Evolutionary conservation across 2,329 filamentous ascomycete genomes (phyloP), one percentile per base, ranked within the genome.

Genomic region (Ophiobolus disseminans): DNA sequence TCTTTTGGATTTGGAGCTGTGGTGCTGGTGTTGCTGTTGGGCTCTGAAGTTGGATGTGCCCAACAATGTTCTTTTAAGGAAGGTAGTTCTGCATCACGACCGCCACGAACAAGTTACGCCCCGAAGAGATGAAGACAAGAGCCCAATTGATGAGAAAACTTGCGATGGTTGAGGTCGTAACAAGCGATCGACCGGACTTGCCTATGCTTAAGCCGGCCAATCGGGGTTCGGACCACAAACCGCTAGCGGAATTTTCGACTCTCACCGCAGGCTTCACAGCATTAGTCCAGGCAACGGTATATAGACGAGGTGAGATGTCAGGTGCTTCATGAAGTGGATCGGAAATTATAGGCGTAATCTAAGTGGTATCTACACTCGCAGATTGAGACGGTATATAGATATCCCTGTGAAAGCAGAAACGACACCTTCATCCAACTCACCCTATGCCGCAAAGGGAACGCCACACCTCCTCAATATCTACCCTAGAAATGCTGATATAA

Each of bases 401-500:
- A 34, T 50, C 40, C 50, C 38, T 48, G 31, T 34, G 23, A 52
- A 40, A 21, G 23, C 43, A 53, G 21, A 36, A 41, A 19, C 31
- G 17, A 42, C 32, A 21, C 17, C 8, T 13, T 32, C 28, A 32
- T 40, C 42, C 48, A 34, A 38, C 31, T 45, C 35, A 32, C 37
- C 46, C 22, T n/a, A 49, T 40, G 47, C 30, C 35, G 19, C 14
- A 26, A 50, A 43, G 31, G 40, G 54, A 66, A 64, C 59, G 58
- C 62, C 60, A 11, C 42, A 41, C 31, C 48, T 62, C 47, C 57
- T 61, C 60, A 53, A 50, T 21, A 47, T 65, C 67, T 66, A 69
- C 40, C 41, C 46, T 17, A 48, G 48, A 54, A 68, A 71, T 70
- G 66, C 62, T 62, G 37, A 40, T 57, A 28, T 53, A 38, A 37